These are phyloP conservation scores for Salvia splendens DNA, from an alignment of 257 asterid genomes.

Conservation along the genomic window DNA sequence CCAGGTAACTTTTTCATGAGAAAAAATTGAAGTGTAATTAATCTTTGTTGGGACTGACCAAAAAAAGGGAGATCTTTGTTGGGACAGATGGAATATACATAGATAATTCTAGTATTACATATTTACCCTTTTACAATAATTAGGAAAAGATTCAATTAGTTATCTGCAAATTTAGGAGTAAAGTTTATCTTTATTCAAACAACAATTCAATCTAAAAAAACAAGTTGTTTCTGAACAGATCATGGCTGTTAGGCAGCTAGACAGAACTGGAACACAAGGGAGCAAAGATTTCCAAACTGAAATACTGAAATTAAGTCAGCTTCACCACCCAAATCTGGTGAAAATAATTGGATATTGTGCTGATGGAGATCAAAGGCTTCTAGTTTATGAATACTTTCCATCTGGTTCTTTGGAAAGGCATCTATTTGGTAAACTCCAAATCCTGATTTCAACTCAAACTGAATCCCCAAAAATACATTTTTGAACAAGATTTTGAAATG, in stretches of 20 bases:
- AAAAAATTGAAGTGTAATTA: too few species aligned
- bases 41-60: too few species aligned
- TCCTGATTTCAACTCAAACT: too few species aligned
- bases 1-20: slow-evolving; percentile 46
- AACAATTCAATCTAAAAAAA: neutral
- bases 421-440: slow-evolving; percentile 40
- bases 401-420: slow-evolving; percentile 41
- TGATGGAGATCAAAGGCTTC: slow-evolving; percentile 61
- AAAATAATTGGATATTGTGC: slow-evolving; percentile 77
- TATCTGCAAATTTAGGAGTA: too few species aligned
- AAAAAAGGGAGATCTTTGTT: too few species aligned
- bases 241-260: slow-evolving; percentile 82
- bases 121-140: too few species aligned
- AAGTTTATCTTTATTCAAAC: too few species aligned
- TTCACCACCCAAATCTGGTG: slow-evolving; percentile 70
- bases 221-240: slow-evolving; percentile 39
- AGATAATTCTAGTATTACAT: too few species aligned
- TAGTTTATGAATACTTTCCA: slow-evolving; percentile 54
- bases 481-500: neutral
- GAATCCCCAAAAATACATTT: too few species aligned
- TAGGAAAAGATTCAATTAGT: too few species aligned
- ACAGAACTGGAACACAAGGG: slow-evolving; percentile 76
- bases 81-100: too few species aligned
- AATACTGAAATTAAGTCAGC: slow-evolving; percentile 60
- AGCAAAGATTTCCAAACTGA: slow-evolving; percentile 75